Conservation (phyloP, 371 early-diverging fungal genomes). For the Saksenaea vasiformis region DNA sequence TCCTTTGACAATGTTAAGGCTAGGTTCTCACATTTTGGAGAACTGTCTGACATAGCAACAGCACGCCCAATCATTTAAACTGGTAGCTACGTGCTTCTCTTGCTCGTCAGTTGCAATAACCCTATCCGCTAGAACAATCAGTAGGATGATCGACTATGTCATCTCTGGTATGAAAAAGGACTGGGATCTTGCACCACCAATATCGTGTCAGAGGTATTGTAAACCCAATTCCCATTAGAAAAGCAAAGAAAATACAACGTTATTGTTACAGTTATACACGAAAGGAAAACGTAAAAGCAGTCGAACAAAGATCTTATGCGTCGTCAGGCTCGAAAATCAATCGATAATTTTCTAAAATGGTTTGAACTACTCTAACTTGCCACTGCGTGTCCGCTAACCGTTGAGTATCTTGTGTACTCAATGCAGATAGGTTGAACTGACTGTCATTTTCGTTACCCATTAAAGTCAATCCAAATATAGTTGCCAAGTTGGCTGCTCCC, state of each 20-base stretch:
- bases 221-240: neutral
- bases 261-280: neutral
- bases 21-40: too few relatives aligned
- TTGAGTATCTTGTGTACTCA: conserved; percentile 10
- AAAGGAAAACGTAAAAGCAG: neutral
- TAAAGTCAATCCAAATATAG: conserved; percentile 89
- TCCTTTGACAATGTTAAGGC: too few relatives aligned
- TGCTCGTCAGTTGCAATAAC: too few relatives aligned
- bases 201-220: neutral
- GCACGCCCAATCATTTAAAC: too few relatives aligned
- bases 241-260: neutral
- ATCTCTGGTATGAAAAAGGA: too few relatives aligned
- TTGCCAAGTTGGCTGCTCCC: conserved; percentile 79
- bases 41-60: too few relatives aligned
- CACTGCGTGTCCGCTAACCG: conserved; percentile 42
- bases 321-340: conserved; percentile 50
- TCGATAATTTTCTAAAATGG: conserved; percentile 40
- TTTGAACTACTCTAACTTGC: conserved; percentile 45
- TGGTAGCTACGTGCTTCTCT: too few relatives aligned
- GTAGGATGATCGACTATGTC: too few relatives aligned
- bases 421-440: conserved; percentile 15
- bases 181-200: too few relatives aligned
- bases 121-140: too few relatives aligned
- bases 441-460: conserved; percentile 51
- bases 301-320: conserved; percentile 3